Evolutionary conservation across 2,329 filamentous ascomycete species (phyloP), one percentile per base, ranked within the genome.

Genomic region (Hymenotorrendiella dingleyae): DNA sequence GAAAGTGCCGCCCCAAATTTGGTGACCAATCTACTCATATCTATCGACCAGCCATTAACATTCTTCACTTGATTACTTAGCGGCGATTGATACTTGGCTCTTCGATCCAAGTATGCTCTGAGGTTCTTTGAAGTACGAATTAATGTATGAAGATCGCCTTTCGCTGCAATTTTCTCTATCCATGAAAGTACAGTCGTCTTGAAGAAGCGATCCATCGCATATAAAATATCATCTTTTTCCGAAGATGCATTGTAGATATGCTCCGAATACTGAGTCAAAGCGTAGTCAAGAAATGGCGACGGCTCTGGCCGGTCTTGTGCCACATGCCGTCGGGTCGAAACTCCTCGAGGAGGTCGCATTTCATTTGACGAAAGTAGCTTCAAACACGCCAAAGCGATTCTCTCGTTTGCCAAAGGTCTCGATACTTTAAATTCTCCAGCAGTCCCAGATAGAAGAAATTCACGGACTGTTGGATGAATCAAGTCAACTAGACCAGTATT

Each of bases 1-100:
- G 56, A 42, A 1, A 66, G 53, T 42, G 59, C 52, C 6, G 40
- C 42, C 2, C 55, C 48, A 34, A 66, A 66, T 40, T 61, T 64
- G 28, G 57, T 60, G 17, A 49, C 47, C 5, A 66, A 47, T 22
- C 61, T 54, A 17, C 58, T 56, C 17, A 66, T 46, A 41, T 66
- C 63, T 11, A 37, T 56, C 6, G 57, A 50, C 60, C 62, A 65
- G 19, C 36, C 40, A 30, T 60, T 57, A n/a, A 62, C 34, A 12
- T 54, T 57, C 52, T 24, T 42, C 45, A 42, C 54, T 48, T 30
- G 47, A 43, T 17, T 40, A 27, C 14, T 36, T 22, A 43, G 26
- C 12, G 41, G 46, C 8, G 45, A 27, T 6, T 38, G 24, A 26
- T 39, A 35, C 20, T 42, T 46, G n/a, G 40, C 12, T 12, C 23